These are phyloP conservation scores for Scleromitrula shiraiana DNA, from an alignment of 2,329 filamentous ascomycete genomes.

Conservation along the genomic window DNA sequence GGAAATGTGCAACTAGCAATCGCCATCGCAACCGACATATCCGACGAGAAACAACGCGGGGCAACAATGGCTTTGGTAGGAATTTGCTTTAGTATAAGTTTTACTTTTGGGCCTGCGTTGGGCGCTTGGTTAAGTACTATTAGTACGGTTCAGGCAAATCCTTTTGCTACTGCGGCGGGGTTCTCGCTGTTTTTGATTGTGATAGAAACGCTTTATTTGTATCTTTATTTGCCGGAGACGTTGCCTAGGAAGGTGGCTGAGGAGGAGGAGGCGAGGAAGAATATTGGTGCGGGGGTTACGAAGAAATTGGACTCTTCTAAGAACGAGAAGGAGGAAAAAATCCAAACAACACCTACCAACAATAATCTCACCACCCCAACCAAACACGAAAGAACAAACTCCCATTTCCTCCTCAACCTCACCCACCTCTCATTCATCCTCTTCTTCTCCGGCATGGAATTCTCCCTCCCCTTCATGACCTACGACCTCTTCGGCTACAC, in stretches of 20 bases:
- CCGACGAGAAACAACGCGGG: conserved; percentile 73
- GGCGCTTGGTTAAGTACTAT: conserved; percentile 80
- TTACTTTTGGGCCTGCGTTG: conserved; percentile 89
- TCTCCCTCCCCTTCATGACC: conserved; percentile 94
- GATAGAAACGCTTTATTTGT: conserved; percentile 81
- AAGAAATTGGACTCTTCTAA: conserved; percentile 10
- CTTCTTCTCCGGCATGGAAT: conserved; percentile 98
- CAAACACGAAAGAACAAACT: conserved; percentile 54
- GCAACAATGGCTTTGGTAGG: conserved; percentile 95
- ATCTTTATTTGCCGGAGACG: conserved; percentile 78
- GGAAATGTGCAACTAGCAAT: conserved; percentile 95
- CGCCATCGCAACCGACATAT: conserved; percentile 94
- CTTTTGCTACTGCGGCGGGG: conserved; percentile 85
- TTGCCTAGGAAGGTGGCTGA: conserved; percentile 49
- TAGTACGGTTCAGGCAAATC: conserved; percentile 73
- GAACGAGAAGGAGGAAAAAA: conserved; percentile 10
- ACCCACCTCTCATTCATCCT: conserved; percentile 88
- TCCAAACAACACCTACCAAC: conserved; percentile 22
- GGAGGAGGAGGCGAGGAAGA: conserved; percentile 19
- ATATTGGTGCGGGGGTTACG: conserved; percentile 13
- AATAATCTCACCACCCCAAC: conserved; percentile 20
- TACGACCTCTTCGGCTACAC: conserved; percentile 85
- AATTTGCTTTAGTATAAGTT: conserved; percentile 93
- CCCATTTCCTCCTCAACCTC: conserved; percentile 71
- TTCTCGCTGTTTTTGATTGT: conserved; percentile 82